Conservation (phyloP, 805 yeast genomes). For the Candida peoriensis region DNA sequence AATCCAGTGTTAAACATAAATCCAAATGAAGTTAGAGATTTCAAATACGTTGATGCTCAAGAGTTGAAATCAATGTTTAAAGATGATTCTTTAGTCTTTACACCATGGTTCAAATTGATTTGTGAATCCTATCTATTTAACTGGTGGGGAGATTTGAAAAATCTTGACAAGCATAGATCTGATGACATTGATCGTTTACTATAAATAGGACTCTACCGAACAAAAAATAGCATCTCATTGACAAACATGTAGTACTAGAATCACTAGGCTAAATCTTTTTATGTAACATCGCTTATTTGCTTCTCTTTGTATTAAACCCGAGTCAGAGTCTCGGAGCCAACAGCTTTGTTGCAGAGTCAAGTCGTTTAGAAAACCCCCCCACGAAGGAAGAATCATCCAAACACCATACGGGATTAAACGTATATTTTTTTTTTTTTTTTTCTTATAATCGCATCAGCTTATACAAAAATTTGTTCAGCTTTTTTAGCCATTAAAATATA, state of each 20-base stretch:
- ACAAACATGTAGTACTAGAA: neutral
- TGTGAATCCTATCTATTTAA: constrained; percentile 85
- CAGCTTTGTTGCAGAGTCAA: too few relatives aligned
- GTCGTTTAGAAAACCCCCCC: too few relatives aligned
- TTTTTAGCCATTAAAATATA: too few relatives aligned
- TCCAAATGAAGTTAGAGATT: constrained; percentile 83
- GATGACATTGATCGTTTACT: constrained; percentile 29
- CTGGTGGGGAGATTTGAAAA: constrained; percentile 86
- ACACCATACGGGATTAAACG: too few relatives aligned
- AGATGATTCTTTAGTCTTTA: constrained; percentile 63
- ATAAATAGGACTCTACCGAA: too few relatives aligned
- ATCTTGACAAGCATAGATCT: constrained; percentile 43
- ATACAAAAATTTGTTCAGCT: too few relatives aligned
- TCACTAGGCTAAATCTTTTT: neutral
- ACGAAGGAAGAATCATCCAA: too few relatives aligned
- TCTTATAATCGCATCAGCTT: too few relatives aligned
- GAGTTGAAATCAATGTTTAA: constrained; percentile 74
- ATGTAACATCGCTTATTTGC: neutral
- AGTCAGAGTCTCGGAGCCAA: too few relatives aligned
- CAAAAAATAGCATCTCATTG: too few relatives aligned
- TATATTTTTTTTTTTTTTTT: too few relatives aligned
- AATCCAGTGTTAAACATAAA: constrained; percentile 49
- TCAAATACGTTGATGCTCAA: constrained; percentile 61
- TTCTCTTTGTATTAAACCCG: too few relatives aligned
- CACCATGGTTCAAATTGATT: constrained; percentile 98